Conservation (phyloP, 1,284 basidiomycete species). For the Mycocalia duriaeana region DNA sequence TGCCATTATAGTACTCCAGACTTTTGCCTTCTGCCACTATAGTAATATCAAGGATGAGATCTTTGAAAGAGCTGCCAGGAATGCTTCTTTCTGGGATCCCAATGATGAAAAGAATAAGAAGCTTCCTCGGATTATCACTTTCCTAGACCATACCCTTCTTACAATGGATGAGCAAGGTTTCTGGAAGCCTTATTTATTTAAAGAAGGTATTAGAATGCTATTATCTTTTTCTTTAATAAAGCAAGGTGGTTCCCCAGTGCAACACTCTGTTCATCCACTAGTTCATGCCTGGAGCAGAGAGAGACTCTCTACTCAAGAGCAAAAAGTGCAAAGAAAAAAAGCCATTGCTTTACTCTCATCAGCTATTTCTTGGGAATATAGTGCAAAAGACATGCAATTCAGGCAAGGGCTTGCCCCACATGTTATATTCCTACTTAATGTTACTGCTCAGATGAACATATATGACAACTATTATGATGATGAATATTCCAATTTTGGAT, state of each 20-base stretch:
- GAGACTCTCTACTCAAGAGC: background rate
- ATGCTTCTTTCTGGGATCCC: background rate
- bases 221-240: background rate
- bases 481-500: background rate
- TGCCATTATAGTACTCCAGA: constrained; percentile 9
- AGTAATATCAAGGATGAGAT: constrained; percentile 9
- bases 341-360: background rate
- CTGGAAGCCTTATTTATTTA: background rate
- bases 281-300: background rate
- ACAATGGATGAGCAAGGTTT: background rate
- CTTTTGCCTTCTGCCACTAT: constrained; percentile 13
- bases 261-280: background rate
- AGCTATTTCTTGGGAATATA: background rate
- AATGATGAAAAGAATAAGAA: background rate
- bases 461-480: background rate
- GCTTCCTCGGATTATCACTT: background rate
- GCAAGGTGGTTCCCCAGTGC: background rate
- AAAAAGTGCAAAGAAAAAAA: background rate
- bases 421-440: background rate
- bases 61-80: constrained; percentile 8
- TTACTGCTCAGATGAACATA: background rate
- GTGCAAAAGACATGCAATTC: background rate
- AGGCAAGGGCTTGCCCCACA: background rate
- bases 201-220: background rate
- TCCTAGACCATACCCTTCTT: background rate